Conservation (phyloP, 192 early-diverging fungal genomes). For the Coemansia sp. region DNA sequence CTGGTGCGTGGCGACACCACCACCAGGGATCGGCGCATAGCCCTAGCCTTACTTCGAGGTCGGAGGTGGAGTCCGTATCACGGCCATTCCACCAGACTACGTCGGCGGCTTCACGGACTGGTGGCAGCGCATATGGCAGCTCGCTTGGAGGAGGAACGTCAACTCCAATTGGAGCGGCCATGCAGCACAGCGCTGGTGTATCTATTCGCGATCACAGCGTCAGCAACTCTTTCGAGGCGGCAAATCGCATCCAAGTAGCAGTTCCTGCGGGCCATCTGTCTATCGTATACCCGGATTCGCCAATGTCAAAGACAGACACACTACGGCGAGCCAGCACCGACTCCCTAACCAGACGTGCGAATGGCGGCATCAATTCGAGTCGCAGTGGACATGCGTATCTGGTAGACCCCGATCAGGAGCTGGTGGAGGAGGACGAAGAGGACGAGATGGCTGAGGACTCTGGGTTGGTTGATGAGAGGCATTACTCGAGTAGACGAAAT, state of each 20-base stretch:
- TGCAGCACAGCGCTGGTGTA: constrained; percentile 6
- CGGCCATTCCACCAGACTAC: not conserved
- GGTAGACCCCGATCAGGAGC: constrained; percentile 41
- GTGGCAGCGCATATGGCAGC: constrained; percentile 7
- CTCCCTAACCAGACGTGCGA: constrained; percentile 29
- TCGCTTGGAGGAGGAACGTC: not conserved
- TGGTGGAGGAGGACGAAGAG: constrained; percentile 8
- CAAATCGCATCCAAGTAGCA: constrained; percentile 37
- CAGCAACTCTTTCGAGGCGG: not conserved
- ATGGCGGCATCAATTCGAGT: constrained; percentile 5
- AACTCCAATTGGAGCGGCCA: constrained; percentile 7
- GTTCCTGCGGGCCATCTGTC: constrained; percentile 51
- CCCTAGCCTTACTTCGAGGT: constrained; percentile 13
- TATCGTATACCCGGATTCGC: constrained; percentile 55
- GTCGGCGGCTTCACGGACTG: not conserved
- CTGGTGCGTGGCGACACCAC: not conserved
- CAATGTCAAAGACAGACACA: constrained; percentile 54
- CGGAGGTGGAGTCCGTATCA: not conserved
- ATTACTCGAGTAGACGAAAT: not conserved
- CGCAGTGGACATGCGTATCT: constrained; percentile 43
- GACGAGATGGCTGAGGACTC: constrained; percentile 1
- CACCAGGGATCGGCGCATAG: constrained; percentile 10
- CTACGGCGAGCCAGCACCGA: constrained; percentile 38
- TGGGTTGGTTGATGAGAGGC: constrained; percentile 1
- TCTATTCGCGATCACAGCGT: constrained; percentile 6